A percentile compares a stretch with the other conserved stretches of the same genome.
Evolutionary conservation across 768 basidiomycete genomes (phyloP).

Genomic region (Hygrocybe coccinea): DNA sequence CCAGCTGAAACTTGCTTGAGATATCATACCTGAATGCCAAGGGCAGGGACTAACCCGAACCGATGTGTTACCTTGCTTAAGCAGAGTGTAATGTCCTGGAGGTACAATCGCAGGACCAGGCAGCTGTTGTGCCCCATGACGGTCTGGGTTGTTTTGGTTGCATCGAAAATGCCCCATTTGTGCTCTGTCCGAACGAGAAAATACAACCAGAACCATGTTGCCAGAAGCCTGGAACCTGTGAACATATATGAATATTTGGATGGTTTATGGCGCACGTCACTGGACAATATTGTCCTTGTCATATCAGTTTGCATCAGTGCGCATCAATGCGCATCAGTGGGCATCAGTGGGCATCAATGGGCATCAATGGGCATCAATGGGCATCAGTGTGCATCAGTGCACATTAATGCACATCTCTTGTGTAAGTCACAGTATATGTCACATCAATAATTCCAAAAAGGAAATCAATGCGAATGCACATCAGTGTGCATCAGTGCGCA

Average conservation of each 20-base stretch:
- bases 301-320: too few species aligned
- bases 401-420: too few species aligned
- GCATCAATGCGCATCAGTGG: too few species aligned
- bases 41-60: slow-evolving; percentile 10
- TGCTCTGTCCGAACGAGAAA: background rate
- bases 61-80: slow-evolving; percentile 12
- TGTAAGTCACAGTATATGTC: too few species aligned
- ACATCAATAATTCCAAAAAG: too few species aligned
- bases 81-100: slow-evolving; percentile 13
- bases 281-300: too few species aligned
- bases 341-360: too few species aligned
- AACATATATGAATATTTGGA: background rate
- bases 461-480: too few species aligned
- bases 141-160: slow-evolving; percentile 6
- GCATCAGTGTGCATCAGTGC: too few species aligned
- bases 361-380: too few species aligned
- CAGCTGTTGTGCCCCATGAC: slow-evolving; percentile 6
- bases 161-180: slow-evolving; percentile 12
- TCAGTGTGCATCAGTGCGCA: too few species aligned
- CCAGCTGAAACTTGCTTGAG: slow-evolving; percentile 6
- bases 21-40: background rate
- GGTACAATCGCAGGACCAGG: slow-evolving; percentile 9
- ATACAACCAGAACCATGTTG: slow-evolving; percentile 11
- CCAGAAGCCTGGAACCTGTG: slow-evolving; percentile 9
- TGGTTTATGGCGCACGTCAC: too few species aligned